phyloP scores from a whole-genome alignment of 345 rosid species.

The Hevea brasiliensis region DNA sequence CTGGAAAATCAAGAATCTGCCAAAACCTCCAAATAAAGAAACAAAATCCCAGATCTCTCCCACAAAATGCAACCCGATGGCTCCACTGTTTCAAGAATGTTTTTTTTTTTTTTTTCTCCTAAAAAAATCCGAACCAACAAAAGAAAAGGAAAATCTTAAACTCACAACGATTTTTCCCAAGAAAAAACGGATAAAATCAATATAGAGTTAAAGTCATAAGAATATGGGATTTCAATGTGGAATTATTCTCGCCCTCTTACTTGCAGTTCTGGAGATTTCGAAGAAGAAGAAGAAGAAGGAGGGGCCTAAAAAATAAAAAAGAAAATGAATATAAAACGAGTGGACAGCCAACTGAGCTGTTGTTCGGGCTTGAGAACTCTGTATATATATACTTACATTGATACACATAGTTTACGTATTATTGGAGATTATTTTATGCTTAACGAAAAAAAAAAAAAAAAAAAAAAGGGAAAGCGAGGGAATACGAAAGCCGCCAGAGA shows the following conservation, averaged over 20 bases:
- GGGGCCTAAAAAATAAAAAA: neutral
- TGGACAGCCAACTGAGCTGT: conserved; percentile 67
- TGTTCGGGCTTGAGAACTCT: conserved; percentile 26
- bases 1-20: conserved; percentile 16
- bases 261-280: conserved; percentile 40
- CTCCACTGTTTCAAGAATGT: neutral
- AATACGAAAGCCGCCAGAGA: conserved; percentile 43
- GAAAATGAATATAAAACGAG: conserved; percentile 45
- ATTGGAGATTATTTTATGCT: neutral
- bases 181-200: conserved; percentile 17
- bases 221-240: conserved; percentile 11
- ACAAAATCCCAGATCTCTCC: conserved; percentile 32
- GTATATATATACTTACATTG: conserved; percentile 1
- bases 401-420: conserved; percentile 4
- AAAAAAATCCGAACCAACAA: neutral
- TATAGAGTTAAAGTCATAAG: conserved; percentile 9
- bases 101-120: neutral
- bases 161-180: conserved; percentile 11
- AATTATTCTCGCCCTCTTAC: conserved; percentile 28
- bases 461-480: neutral
- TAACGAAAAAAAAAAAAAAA: no score
- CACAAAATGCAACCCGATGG: conserved; percentile 8
- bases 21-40: conserved; percentile 4
- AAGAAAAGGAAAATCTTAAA: neutral
- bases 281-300: conserved; percentile 27